phyloP scores from a whole-genome alignment of 106 monocot genomes.

The Vanilla planifolia region DNA sequence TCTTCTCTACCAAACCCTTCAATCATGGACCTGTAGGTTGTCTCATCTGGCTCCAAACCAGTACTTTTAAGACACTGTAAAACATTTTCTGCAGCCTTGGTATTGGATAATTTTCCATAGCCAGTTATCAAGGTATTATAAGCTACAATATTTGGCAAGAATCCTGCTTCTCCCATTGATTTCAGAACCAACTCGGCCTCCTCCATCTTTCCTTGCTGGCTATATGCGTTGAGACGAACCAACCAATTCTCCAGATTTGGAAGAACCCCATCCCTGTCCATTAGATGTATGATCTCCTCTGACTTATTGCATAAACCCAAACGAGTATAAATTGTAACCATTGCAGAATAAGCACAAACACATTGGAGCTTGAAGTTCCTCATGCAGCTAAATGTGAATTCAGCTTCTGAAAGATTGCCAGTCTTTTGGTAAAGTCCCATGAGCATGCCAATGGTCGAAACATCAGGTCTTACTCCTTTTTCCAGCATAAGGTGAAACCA shows the following conservation, averaged over 20 bases:
- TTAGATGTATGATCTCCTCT: conserved; percentile 57
- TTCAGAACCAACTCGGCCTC: conserved; percentile 60
- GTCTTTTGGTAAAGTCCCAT: conserved; percentile 84
- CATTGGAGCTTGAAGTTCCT: conserved; percentile 43
- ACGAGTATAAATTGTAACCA: conserved; percentile 83
- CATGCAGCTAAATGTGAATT: conserved; percentile 67
- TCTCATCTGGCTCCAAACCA: conserved; percentile 82
- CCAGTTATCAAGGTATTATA: conserved; percentile 97
- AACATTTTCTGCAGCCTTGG: conserved; percentile 27
- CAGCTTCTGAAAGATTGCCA: conserved; percentile 47
- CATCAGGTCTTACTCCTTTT: conserved; percentile 40
- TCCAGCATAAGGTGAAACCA: conserved; percentile 80
- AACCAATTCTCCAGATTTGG: conserved; percentile 89
- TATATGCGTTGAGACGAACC: conserved; percentile 75
- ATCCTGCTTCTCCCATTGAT: conserved; percentile 45
- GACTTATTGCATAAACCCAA: conserved; percentile 50
- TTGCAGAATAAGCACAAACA: conserved; percentile 60
- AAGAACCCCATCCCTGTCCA: conserved; percentile 56
- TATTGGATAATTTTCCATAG: conserved; percentile 59
- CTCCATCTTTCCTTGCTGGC: conserved; percentile 82
- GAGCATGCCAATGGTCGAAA: conserved; percentile 80
- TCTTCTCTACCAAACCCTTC: conserved; percentile 79
- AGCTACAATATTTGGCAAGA: conserved; percentile 75
- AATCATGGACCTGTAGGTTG: conserved; percentile 89
- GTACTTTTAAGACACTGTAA: conserved; percentile 38